These are phyloP conservation scores for Castanopsis chinensis DNA, from an alignment of 306 rosid genomes.

Conservation along the genomic window DNA sequence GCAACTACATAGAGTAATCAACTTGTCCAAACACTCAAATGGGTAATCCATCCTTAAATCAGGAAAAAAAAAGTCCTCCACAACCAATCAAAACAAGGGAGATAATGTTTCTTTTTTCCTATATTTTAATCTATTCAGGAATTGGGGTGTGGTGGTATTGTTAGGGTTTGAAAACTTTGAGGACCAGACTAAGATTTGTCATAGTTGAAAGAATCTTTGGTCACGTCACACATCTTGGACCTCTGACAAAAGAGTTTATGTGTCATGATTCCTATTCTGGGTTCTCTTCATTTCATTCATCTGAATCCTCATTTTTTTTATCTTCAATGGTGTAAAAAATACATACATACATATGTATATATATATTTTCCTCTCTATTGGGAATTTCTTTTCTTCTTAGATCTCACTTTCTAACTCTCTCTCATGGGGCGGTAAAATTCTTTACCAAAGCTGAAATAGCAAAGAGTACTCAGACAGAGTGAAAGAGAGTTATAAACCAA, in stretches of 20 bases:
- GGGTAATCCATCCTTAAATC: constrained; percentile 24
- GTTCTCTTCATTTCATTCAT: constrained; percentile 33
- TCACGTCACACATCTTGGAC: constrained; percentile 71
- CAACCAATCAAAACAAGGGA: constrained; percentile 16
- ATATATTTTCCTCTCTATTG: not conserved
- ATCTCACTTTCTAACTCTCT: constrained; percentile 6
- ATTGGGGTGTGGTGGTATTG: constrained; percentile 33
- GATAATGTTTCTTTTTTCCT: constrained; percentile 29
- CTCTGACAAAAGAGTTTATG: constrained; percentile 67
- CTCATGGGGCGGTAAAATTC: constrained; percentile 24
- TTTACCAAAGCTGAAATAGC: constrained; percentile 22
- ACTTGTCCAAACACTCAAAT: constrained; percentile 10
- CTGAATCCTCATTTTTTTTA: constrained; percentile 41
- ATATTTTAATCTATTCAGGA: constrained; percentile 25
- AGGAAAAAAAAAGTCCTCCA: not conserved
- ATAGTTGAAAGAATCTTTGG: constrained; percentile 63
- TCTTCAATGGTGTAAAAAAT: constrained; percentile 20
- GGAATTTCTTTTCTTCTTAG: constrained; percentile 1
- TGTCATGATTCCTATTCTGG: constrained; percentile 54
- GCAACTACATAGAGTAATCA: constrained; percentile 11
- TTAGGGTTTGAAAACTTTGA: constrained; percentile 47
- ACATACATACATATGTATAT: no score
- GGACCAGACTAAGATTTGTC: constrained; percentile 38
- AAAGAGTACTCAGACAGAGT: constrained; percentile 18
- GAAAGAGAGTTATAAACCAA: constrained; percentile 45